A percentile compares a stretch with the other conserved stretches of the same genome.
These are phyloP conservation scores for Salix exigua DNA, from an alignment of 345 rosid genomes.

Conservation along the genomic window DNA sequence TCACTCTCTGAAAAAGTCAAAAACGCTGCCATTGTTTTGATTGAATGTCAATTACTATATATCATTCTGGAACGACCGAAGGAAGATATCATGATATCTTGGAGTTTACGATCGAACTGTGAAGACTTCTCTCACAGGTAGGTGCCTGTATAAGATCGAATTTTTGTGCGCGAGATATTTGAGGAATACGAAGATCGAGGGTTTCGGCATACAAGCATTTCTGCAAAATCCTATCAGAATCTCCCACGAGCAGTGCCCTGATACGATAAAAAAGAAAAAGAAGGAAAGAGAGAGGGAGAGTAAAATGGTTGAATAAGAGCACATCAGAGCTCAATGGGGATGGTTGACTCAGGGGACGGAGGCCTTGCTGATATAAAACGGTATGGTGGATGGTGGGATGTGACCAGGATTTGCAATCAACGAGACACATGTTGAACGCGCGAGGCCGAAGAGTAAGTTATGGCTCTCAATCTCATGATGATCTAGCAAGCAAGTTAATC, in stretches of 20 bases:
- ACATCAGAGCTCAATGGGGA: not conserved
- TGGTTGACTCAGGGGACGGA: constrained; percentile 3
- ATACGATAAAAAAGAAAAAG: too few species aligned
- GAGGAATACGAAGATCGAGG: too few species aligned
- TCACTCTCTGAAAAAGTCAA: not conserved
- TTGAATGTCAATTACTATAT: not conserved
- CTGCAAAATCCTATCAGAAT: too few species aligned
- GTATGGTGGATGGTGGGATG: constrained; percentile 15
- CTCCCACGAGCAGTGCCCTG: too few species aligned
- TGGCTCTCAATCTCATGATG: not conserved
- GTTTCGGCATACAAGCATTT: too few species aligned
- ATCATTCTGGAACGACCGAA: not conserved
- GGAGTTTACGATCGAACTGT: too few species aligned
- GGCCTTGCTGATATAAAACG: not conserved
- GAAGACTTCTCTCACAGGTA: too few species aligned
- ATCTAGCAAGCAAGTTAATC: not conserved
- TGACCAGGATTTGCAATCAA: constrained; percentile 35
- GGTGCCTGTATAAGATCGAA: too few species aligned
- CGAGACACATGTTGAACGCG: constrained; percentile 5
- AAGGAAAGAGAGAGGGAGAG: too few species aligned
- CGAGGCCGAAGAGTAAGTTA: constrained; percentile 11
- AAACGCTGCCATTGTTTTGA: not conserved
- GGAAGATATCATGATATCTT: too few species aligned
- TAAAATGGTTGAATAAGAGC: not conserved
- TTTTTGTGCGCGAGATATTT: too few species aligned